These are phyloP conservation scores for Parathielavia hyrcaniae DNA, from an alignment of 495 filamentous ascomycete species.

Conservation along the genomic window DNA sequence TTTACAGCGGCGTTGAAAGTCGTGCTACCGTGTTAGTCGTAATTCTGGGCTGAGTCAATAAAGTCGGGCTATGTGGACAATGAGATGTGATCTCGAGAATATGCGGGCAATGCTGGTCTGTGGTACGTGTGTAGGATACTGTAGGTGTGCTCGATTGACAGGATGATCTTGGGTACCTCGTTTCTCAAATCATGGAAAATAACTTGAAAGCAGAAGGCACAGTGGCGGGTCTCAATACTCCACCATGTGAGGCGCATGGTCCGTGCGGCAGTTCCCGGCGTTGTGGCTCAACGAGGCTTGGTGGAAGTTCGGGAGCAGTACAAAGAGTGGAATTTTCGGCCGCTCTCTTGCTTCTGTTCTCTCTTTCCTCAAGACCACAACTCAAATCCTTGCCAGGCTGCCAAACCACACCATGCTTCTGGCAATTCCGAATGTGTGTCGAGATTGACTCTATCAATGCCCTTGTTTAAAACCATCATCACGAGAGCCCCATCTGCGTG, in stretches of 20 bases:
- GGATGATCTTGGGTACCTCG: constrained; percentile 11
- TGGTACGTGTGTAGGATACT: neutral
- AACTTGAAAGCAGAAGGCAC: constrained; percentile 19
- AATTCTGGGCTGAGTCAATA: neutral
- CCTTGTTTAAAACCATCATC: constrained; percentile 98
- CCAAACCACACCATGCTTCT: constrained; percentile 56
- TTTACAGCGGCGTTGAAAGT: neutral
- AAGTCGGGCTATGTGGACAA: neutral
- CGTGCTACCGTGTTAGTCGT: constrained; percentile 7
- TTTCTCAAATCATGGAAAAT: constrained; percentile 23
- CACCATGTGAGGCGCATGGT: constrained; percentile 15
- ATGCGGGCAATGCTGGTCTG: neutral
- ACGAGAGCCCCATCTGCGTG: constrained; percentile 75
- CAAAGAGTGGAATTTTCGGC: constrained; percentile 18
- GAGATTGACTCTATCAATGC: constrained; percentile 46
- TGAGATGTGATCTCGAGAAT: neutral
- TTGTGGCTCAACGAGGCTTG: constrained; percentile 20
- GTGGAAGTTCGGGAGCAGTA: constrained; percentile 5
- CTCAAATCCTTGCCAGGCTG: constrained; percentile 86
- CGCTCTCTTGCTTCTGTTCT: constrained; percentile 16
- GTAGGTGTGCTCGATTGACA: constrained; percentile 11
- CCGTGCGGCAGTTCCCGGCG: constrained; percentile 24
- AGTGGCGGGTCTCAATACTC: constrained; percentile 25
- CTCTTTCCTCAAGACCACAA: constrained; percentile 65
- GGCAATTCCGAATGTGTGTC: constrained; percentile 83